phyloP scores from a whole-genome alignment of 2,329 filamentous ascomycete species.

The Colletotrichum acutatum region DNA sequence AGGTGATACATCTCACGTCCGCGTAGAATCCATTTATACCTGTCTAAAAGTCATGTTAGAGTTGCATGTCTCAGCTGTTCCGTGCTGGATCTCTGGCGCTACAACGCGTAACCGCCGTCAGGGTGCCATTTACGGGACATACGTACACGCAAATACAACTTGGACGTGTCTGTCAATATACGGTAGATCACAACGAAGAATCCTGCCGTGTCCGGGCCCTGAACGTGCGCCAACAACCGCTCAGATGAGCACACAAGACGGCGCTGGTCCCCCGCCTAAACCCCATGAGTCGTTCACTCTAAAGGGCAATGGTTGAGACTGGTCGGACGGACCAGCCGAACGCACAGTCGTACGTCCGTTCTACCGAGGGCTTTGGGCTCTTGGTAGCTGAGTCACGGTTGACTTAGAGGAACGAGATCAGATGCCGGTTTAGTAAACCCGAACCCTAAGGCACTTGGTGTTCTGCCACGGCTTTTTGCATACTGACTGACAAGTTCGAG shows the following conservation, averaged over 20 bases:
- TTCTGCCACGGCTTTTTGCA: neutral
- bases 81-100: neutral
- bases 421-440: neutral
- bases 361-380: neutral
- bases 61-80: neutral
- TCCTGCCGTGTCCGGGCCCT: neutral
- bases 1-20: neutral
- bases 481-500: neutral
- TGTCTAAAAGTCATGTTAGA: neutral
- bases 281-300: constrained; percentile 2
- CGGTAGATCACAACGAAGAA: neutral
- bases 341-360: neutral
- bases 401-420: neutral
- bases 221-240: neutral
- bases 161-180: neutral
- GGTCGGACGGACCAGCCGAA: neutral
- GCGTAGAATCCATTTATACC: too few species aligned
- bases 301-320: constrained; percentile 30
- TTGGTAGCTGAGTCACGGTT: neutral
- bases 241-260: neutral
- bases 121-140: neutral
- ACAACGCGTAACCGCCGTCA: neutral
- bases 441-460: neutral
- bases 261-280: neutral
- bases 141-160: too few species aligned